Conservation (phyloP, 495 filamentous ascomycete species). For the Penicillium samsonianum region DNA sequence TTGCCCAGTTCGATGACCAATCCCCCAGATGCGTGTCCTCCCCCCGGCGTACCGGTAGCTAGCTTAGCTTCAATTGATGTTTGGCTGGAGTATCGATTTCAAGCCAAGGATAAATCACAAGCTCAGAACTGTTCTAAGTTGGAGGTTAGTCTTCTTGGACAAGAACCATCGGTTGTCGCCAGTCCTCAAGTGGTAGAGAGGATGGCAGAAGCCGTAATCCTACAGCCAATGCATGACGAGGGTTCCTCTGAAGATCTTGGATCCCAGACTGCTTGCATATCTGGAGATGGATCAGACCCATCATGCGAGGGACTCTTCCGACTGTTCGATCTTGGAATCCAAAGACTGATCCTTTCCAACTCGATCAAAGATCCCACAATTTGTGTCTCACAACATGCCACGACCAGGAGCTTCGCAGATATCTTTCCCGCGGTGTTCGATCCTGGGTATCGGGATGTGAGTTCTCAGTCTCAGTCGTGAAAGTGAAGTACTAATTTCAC, state of each 20-base stretch:
- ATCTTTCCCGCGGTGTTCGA: slow-evolving; percentile 42
- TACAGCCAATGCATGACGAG: background rate
- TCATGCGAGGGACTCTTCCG: slow-evolving; percentile 5
- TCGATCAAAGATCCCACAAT: slow-evolving; percentile 8
- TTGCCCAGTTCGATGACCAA: slow-evolving; percentile 24
- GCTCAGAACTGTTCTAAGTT: background rate
- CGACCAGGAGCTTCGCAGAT: slow-evolving; percentile 24
- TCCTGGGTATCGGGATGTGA: slow-evolving; percentile 39
- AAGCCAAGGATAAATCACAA: background rate
- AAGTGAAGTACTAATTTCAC: slow-evolving; percentile 7
- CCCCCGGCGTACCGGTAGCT: slow-evolving; percentile 18
- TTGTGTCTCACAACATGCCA: slow-evolving; percentile 7
- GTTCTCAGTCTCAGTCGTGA: background rate
- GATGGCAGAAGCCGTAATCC: background rate
- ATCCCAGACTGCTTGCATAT: background rate
- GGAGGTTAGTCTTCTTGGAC: background rate
- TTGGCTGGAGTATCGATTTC: slow-evolving; percentile 19
- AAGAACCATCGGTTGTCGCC: background rate
- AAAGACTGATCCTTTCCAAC: slow-evolving; percentile 24
- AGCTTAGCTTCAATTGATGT: slow-evolving; percentile 29
- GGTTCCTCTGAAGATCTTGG: background rate
- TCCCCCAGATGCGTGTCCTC: slow-evolving; percentile 22
- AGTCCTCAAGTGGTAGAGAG: background rate
- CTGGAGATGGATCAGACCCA: background rate
- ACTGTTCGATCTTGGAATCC: slow-evolving; percentile 34